phyloP scores from a whole-genome alignment of 495 filamentous ascomycete species.

The Hypomontagnella monticulosa region DNA sequence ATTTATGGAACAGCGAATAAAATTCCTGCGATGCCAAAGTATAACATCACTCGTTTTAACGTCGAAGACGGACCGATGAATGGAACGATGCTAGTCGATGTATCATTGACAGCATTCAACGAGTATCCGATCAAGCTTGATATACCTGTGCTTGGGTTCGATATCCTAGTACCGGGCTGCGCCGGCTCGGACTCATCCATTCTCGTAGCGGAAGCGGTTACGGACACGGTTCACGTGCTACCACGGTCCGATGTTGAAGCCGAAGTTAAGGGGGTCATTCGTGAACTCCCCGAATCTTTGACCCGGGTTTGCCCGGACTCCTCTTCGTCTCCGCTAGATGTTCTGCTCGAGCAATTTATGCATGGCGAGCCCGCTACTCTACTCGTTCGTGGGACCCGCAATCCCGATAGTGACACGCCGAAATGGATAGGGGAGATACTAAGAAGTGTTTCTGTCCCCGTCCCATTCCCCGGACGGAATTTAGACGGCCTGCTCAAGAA shows the following conservation, averaged over 20 bases:
- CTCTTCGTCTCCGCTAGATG: constrained; percentile 82
- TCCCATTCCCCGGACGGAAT: constrained; percentile 81
- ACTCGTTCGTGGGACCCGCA: constrained; percentile 78
- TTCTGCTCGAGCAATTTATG: constrained; percentile 82
- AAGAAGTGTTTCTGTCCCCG: constrained; percentile 81
- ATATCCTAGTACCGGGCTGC: constrained; percentile 84
- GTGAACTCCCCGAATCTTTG: constrained; percentile 73
- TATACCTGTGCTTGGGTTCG: constrained; percentile 82
- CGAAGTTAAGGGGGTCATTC: constrained; percentile 73
- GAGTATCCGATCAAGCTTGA: constrained; percentile 77
- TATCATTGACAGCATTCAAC: constrained; percentile 72
- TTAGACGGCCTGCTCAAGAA: constrained; percentile 85
- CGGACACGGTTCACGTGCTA: constrained; percentile 68
- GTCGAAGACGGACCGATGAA: constrained; percentile 72
- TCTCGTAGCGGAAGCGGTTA: constrained; percentile 73
- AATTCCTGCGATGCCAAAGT: constrained; percentile 78
- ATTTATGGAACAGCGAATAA: constrained; percentile 61
- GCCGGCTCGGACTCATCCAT: constrained; percentile 72
- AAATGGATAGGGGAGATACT: constrained; percentile 83
- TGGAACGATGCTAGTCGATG: constrained; percentile 79
- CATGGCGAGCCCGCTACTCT: constrained; percentile 79
- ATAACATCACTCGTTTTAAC: constrained; percentile 79
- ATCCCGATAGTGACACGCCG: constrained; percentile 72
- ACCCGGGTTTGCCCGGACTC: constrained; percentile 76
- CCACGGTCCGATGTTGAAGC: constrained; percentile 72